Evolutionary conservation across 2,329 filamentous ascomycete species (phyloP), one percentile per base, ranked within the genome.

Genomic region (Colletotrichum eremochloae): DNA sequence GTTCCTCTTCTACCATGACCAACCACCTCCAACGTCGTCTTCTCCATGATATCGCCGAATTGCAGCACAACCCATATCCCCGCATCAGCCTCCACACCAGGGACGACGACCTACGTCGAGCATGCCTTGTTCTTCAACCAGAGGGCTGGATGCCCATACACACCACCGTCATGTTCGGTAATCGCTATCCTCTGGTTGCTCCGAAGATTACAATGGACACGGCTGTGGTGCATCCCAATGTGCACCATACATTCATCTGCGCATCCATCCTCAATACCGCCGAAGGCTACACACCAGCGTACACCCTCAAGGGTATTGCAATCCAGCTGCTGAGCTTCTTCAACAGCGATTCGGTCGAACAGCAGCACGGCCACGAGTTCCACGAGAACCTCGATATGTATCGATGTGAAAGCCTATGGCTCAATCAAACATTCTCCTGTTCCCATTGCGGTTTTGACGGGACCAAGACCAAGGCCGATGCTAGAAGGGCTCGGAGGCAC

Each of bases 301-400:
- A 88, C 70, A 87, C 85, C 0, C 78, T 88, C 33, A 86, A 86
- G 67, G 82, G 80, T 3, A 83, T 88, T 31, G 81, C 84, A 20
- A 87, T 88, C 33, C 85, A 87, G 76, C 72, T 87, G n/a, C 77
- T 88, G 3, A 87, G 85, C 74, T 87, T 88, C 77, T 88, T 88
- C 75, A 79, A 80, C 36, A 87, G 85, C 74, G 83, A 85, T 1
- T 79, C 68, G 2, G 63, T 88, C 3, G 84, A 87, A 68, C 85
- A 87, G 67, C 73, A 80, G 67, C 73, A 80, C 56, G 78, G 78
- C 9, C 64, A 57, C 3, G 20, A 38, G 12, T 53, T 42, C 36
- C 42, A 36, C 5, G 56, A 79, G 15, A 56, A 80, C 15, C 76
- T 86, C 5, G 64, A 63, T 0, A 8, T 20, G 0, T 83, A 79